Evolutionary conservation across 2,329 filamentous ascomycete species (phyloP).

Genomic region (Neofusicoccum parvum): DNA sequence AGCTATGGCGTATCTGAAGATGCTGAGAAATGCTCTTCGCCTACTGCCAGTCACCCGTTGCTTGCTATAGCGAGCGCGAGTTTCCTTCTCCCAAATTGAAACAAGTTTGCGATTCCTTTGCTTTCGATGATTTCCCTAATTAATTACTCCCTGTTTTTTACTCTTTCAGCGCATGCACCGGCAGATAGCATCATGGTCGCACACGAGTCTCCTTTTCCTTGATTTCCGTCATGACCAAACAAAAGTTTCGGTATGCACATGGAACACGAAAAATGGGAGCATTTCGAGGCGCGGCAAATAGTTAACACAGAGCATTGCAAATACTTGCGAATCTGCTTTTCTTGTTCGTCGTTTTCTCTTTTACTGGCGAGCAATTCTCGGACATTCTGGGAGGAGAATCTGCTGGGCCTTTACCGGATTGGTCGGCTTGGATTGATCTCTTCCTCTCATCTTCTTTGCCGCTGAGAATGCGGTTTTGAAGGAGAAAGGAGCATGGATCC

Average conservation of each 20-base stretch:
- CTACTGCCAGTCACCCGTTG: background rate
- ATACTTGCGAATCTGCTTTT: no score
- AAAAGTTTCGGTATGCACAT: background rate
- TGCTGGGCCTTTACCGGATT: no score
- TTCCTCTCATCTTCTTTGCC: no score
- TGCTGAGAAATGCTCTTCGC: slow-evolving; percentile 23
- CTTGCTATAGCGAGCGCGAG: background rate
- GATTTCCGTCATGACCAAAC: slow-evolving; percentile 7
- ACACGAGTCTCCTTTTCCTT: slow-evolving; percentile 5
- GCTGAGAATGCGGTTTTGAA: no score
- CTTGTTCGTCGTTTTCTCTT: no score
- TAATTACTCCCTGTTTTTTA: background rate
- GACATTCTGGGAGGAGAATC: no score
- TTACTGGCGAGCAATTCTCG: no score
- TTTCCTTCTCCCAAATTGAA: background rate
- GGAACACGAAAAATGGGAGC: background rate
- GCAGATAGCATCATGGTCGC: background rate
- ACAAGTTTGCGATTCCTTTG: background rate
- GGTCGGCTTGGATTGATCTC: no score
- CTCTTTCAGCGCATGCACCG: background rate
- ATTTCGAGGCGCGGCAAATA: background rate
- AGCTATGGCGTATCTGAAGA: slow-evolving; percentile 6
- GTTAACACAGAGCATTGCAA: no score
- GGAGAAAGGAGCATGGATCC: no score
- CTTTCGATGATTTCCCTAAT: background rate